These are phyloP conservation scores for Colletotrichum cuscutae DNA, from an alignment of 2,329 filamentous ascomycete species.

Conservation along the genomic window DNA sequence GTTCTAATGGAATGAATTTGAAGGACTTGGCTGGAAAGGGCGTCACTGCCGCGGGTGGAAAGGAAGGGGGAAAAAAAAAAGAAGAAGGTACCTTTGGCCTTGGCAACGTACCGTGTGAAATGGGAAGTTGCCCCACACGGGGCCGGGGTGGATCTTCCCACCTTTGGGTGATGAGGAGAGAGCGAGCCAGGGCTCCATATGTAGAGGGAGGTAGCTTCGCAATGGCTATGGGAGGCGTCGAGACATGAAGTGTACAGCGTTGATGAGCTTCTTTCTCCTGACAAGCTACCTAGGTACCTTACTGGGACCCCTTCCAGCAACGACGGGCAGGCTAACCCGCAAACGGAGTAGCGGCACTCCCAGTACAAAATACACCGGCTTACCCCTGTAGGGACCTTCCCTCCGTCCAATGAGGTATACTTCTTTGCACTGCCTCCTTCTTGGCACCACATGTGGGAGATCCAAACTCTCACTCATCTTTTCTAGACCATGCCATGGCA, in stretches of 20 bases:
- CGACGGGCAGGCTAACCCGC: conserved; percentile 18
- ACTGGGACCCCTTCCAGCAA: conserved; percentile 25
- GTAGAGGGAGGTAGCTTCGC: conserved; percentile 6
- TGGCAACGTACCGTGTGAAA: conserved; percentile 1
- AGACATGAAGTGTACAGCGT: conserved; percentile 17
- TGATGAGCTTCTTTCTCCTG: conserved; percentile 20
- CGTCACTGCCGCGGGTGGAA: too few relatives aligned
- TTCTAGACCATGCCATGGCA: not conserved
- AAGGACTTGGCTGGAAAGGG: not conserved
- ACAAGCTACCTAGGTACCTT: conserved; percentile 11
- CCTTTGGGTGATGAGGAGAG: not conserved
- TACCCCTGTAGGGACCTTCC: conserved; percentile 9
- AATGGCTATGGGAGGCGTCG: not conserved
- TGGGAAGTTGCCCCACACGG: not conserved
- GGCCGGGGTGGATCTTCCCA: not conserved
- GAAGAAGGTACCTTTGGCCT: not conserved
- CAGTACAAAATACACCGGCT: not conserved
- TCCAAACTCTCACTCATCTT: conserved; percentile 26
- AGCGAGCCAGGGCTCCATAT: not conserved
- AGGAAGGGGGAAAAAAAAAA: not conserved
- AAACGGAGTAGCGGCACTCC: conserved; percentile 15
- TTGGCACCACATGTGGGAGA: conserved; percentile 35
- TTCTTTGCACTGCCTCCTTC: conserved; percentile 36
- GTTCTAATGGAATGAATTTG: not conserved
- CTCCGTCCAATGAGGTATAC: conserved; percentile 29